Evolutionary conservation across 306 rosid species (phyloP).

Genomic region (Dalbergia oliveri): DNA sequence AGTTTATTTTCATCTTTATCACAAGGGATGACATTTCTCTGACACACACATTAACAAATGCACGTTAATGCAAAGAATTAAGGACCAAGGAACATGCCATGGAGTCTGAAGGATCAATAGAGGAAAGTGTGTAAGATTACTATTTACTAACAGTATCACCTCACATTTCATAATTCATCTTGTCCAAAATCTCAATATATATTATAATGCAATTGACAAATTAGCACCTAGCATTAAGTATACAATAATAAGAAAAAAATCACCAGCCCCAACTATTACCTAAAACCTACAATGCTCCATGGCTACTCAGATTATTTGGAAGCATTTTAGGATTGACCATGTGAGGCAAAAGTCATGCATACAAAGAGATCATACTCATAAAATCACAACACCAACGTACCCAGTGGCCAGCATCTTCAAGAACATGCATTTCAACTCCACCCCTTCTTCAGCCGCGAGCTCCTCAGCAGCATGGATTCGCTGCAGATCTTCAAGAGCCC

Average conservation of each 20-base stretch:
- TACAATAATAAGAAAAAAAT: conserved; percentile 1
- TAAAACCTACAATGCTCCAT: conserved; percentile 3
- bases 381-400: conserved; percentile 51
- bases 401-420: conserved; percentile 99
- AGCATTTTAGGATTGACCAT: conserved; percentile 24
- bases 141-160: background rate
- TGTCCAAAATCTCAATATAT: background rate
- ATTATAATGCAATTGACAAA: background rate
- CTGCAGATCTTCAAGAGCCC: conserved; percentile 96
- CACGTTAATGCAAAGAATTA: background rate
- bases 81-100: background rate
- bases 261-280: background rate
- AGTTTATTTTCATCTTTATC: conserved; percentile 3
- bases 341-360: conserved; percentile 13
- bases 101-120: background rate
- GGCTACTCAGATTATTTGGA: conserved; percentile 4
- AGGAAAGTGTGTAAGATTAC: background rate
- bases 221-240: background rate
- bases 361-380: background rate
- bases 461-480: conserved; percentile 96
- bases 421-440: conserved; percentile 99
- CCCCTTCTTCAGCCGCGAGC: conserved; percentile 93
- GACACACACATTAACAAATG: background rate
- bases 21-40: background rate
- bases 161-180: background rate